These are phyloP conservation scores for Podospora comata DNA, from an alignment of 495 filamentous ascomycete species.

Conservation along the genomic window DNA sequence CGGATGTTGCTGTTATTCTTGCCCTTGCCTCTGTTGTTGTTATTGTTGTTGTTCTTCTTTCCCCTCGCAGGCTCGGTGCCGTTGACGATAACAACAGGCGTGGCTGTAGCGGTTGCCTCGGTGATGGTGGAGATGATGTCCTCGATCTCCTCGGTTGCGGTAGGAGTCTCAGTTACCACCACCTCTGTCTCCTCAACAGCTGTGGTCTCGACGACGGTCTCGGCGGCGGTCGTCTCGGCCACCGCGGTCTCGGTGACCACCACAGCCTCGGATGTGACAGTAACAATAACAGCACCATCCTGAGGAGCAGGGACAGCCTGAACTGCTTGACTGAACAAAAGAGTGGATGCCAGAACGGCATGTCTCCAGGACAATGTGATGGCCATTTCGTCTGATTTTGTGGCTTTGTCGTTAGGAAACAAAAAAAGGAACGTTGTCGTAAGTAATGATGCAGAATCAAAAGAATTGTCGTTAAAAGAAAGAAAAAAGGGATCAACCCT, in stretches of 20 bases:
- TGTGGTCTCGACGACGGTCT: constrained; percentile 9
- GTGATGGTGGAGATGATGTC: constrained; percentile 4
- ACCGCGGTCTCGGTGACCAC: not conserved
- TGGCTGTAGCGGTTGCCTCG: not conserved
- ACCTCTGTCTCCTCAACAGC: not conserved
- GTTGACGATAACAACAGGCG: not conserved
- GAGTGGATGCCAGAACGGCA: constrained; percentile 23
- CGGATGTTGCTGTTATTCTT: not conserved
- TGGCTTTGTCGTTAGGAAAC: not conserved
- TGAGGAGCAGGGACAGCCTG: constrained; percentile 6
- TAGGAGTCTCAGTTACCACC: not conserved
- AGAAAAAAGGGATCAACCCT: constrained; percentile 12
- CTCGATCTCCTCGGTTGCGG: not conserved
- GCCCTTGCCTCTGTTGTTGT: not conserved
- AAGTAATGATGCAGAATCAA: not conserved
- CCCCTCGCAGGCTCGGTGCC: not conserved
- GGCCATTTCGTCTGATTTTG: constrained; percentile 13
- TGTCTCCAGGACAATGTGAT: constrained; percentile 22
- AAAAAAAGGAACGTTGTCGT: not conserved
- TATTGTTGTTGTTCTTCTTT: not conserved
- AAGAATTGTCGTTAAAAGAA: constrained; percentile 11
- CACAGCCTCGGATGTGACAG: not conserved
- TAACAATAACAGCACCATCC: not conserved
- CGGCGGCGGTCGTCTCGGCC: not conserved
- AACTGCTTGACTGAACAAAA: constrained; percentile 13